Base-by-base conservation (phyloP, 1,139 yeast genomes). In the Hemisphaericaspora lyxosophila region DNA sequence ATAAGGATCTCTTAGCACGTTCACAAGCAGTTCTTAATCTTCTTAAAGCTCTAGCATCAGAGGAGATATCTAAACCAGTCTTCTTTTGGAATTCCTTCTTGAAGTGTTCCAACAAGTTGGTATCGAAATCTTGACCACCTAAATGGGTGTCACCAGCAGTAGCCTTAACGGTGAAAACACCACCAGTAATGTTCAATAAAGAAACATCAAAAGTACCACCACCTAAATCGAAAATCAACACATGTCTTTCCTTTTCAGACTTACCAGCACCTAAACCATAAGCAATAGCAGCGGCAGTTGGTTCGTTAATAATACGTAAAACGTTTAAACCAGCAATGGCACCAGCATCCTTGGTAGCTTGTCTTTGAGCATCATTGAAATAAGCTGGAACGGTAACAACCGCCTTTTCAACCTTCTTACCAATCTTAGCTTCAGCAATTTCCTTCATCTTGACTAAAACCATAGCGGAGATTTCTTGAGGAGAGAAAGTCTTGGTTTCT, bases 101-200 rank as follows among this genome's bases (percentile, higher is more conserved):
- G 83, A 90, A 90, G 80, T 80, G 88, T 71, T 86, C 92, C 67
- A 90, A 85, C 66, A 90, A 82, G 81, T 89, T 86, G 82, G 90
- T 83, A 74, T 89, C 97, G 75, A 90, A 90, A 80, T 90, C 97
- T 80, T 90, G 96, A 85, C 97, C 97, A 84, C 98, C 97, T 80
- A 90, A 85, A 77, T 90, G 98, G 63, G 98, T 92, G 78, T 92
- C 97, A 88, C 98, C 98, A 68, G 97, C 96, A 62, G 98, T 92
- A 62, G 98, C 94, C 83, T 90, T 90, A 67, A 92, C 98, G 66
- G 95, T 90, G 85, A 90, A 92, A 64, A 92, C 94, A 82, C 98
- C 98, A 72, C 94, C 97, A 68, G 94, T 95, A 68, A 92, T 88
- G 79, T 88, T 86, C 70, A 90, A 79, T 60, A 90, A 80, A 46